Base-by-base conservation (phyloP, 306 rosid genomes). In the Morella rubra region DNA sequence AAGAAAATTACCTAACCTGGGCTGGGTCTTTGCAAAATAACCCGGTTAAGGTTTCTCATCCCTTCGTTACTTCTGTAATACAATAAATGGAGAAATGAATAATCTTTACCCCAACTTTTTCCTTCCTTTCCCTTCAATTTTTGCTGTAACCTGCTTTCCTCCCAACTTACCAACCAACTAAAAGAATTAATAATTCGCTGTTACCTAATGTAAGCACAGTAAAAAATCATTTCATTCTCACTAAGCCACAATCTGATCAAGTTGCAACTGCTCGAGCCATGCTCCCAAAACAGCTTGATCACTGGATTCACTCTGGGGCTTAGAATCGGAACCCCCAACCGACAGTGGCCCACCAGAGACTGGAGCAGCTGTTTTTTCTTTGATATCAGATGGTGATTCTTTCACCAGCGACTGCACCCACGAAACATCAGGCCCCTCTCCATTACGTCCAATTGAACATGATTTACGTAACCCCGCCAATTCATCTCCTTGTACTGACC, bases 201-300 rank as follows among this genome's bases (percentile, higher is more conserved):
- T 65, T 83, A 81, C 80, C 88, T 83, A 81, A 44, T 79, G 81
- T 76, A 53, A 61, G 51, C 46, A 62, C 78, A 77, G 81, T 77
- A 76, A 88, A 79, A 32, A 82, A 83, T 67, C 84, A 49, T 18
- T 72, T 85, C 81, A 83, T 75, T 73, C 50, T 76, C 81, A 61
- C 85, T 90, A 86, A 82, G 88, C 96, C 72, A 86, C 84, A 77
- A 89, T 87, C 83, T 85, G 91, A 85, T 87, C 97, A 77, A 91
- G 89, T 82, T 93, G 96, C 97, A 93, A 85, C 82, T 91, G 91
- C 89, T 93, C 98, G 24, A 91, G 89, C 98, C 96, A 91, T 20
- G 93, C 91, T 80, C 91, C 98, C 44, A 91, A 62, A 66, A 89
- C 96, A 22, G 96, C 81, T 72, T 89, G 92, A 86, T 93, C 96